phyloP scores from a whole-genome alignment of 2,329 filamentous ascomycete genomes.

The Alternaria triticina region DNA sequence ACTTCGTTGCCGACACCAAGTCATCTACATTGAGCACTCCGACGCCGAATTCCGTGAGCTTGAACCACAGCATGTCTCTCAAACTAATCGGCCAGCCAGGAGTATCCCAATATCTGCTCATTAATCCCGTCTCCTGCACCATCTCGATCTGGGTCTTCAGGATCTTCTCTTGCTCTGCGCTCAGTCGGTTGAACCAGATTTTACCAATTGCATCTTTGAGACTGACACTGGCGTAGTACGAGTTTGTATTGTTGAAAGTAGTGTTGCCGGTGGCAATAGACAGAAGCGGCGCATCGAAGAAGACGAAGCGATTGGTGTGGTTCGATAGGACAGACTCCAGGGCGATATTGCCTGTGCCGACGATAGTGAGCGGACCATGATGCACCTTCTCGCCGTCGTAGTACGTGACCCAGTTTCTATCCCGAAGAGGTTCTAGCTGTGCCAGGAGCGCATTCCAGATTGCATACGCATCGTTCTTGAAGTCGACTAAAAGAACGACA shows the following conservation, averaged over 20 bases:
- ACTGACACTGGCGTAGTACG: slow-evolving; percentile 32
- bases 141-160: slow-evolving; percentile 4
- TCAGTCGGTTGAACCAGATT: slow-evolving; percentile 19
- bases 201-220: slow-evolving; percentile 27
- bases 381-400: slow-evolving; percentile 59
- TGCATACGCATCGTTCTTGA: slow-evolving; percentile 65
- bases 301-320: slow-evolving; percentile 64
- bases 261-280: slow-evolving; percentile 22
- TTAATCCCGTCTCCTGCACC: slow-evolving; percentile 25
- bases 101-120: slow-evolving; percentile 32
- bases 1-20: slow-evolving; percentile 27
- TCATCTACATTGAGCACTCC: slow-evolving; percentile 32
- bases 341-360: slow-evolving; percentile 70
- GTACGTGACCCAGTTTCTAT: slow-evolving; percentile 58
- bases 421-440: slow-evolving; percentile 65
- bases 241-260: slow-evolving; percentile 32
- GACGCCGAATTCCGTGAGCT: slow-evolving; percentile 20
- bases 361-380: slow-evolving; percentile 68
- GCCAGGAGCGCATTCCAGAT: slow-evolving; percentile 61
- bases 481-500: slow-evolving; percentile 70
- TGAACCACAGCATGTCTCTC: slow-evolving; percentile 27
- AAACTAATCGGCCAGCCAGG: slow-evolving; percentile 29
- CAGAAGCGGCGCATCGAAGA: slow-evolving; percentile 70
- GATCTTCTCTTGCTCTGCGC: slow-evolving; percentile 9
- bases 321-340: slow-evolving; percentile 60